A percentile compares a stretch with the other conserved stretches of the same genome.
These are phyloP conservation scores for Paulinella micropora DNA, from an alignment of 78 protist species.

Conservation along the genomic window DNA sequence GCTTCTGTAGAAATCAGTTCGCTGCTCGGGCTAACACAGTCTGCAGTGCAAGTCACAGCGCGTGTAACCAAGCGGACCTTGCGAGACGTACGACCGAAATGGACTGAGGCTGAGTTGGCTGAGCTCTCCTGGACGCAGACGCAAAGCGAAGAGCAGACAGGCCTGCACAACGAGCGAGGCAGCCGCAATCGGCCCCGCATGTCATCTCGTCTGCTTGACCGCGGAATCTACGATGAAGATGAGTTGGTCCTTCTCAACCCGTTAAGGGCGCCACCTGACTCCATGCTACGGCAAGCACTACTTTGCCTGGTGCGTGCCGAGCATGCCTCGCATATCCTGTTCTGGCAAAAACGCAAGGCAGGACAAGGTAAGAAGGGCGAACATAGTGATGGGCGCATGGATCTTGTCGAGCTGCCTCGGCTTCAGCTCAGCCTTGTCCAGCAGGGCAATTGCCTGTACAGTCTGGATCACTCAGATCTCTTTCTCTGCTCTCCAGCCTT, in stretches of 20 bases:
- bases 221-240: neutral
- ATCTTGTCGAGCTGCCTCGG: constrained; percentile 43
- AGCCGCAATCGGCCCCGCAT: neutral
- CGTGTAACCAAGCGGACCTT: neutral
- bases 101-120: neutral
- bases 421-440: constrained; percentile 29
- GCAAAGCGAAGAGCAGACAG: neutral
- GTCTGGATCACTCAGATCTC: constrained; percentile 25
- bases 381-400: no score
- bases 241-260: constrained; percentile 14
- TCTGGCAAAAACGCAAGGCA: constrained; percentile 13
- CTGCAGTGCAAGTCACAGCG: neutral
- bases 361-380: no score
- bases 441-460: neutral
- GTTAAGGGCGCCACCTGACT: constrained; percentile 9
- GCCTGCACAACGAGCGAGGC: neutral
- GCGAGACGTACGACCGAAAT: no score
- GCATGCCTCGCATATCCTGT: constrained; percentile 12
- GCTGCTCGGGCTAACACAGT: neutral
- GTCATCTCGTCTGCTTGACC: no score
- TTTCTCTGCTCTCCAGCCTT: neutral
- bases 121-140: neutral
- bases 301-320: neutral
- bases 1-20: neutral
- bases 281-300: neutral